Percentiles rank a stretch among this genome's conserved stretches.
These are phyloP conservation scores for cucumber (Cucumis sativus) DNA, from an alignment of 306 rosid genomes.

Conservation along the genomic window DNA sequence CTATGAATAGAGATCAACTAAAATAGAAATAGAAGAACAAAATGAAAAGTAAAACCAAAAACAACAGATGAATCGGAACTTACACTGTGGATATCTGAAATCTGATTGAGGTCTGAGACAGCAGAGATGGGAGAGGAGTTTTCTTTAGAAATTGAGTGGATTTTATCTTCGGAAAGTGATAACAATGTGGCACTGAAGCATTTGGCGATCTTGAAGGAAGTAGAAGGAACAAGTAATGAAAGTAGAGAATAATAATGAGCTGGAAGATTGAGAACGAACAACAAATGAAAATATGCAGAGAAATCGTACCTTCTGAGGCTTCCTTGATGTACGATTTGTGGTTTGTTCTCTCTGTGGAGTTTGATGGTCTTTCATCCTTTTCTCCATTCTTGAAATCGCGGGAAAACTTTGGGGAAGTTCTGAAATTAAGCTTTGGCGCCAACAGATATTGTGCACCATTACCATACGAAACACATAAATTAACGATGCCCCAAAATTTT, in stretches of 20 bases:
- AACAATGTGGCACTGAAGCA: constrained; percentile 9
- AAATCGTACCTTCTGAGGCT: constrained; percentile 11
- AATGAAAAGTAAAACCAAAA: background rate
- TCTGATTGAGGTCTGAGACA: constrained; percentile 6
- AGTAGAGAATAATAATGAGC: background rate
- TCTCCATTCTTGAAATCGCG: background rate
- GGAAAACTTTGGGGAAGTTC: background rate
- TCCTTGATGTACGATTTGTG: background rate
- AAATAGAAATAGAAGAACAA: background rate
- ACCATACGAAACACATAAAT: background rate
- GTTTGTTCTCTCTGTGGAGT: background rate
- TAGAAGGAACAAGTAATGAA: background rate
- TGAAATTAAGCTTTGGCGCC: background rate
- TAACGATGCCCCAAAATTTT: background rate
- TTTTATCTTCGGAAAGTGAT: constrained; percentile 5
- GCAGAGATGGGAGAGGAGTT: constrained; percentile 5
- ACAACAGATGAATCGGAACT: background rate
- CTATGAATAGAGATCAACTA: background rate
- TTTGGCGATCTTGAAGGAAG: constrained; percentile 3
- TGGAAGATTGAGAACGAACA: background rate
- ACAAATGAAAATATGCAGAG: background rate
- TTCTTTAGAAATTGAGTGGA: background rate
- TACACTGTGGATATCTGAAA: constrained; percentile 5
- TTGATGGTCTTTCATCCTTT: background rate
- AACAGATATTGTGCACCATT: background rate